Evolutionary conservation across 2,329 filamentous ascomycete species (phyloP), one percentile per base, ranked within the genome.

Genomic region (Cordyceps sp.): DNA sequence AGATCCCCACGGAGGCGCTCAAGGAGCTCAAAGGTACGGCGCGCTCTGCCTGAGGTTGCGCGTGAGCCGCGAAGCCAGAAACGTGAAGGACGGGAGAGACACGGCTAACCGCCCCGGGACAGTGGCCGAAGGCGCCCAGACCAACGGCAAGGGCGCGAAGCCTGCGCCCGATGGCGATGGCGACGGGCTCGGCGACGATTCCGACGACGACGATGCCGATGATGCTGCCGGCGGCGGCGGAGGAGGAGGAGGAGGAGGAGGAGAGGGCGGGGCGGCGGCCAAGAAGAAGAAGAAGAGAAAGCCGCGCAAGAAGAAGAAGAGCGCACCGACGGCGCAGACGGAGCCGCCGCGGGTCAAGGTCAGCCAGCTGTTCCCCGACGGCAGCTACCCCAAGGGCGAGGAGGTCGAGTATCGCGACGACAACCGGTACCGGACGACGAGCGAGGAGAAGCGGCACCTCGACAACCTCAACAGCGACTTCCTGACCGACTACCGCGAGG

Each of bases 381-480:
- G 71, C 46, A 62, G 63, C 41, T 92, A 81, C 48, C 83, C 82
- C 30, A 67, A 72, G 42, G 83, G 83, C 40, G 70, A 88, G 54
- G 78, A 84, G 47, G 72, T 75, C 45, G 78, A 86, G 41, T 90
- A 90, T 57, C 59, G 60, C 42, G 66, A 83, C 46, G 79, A 86
- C 39, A 90, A 88, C 51, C 57, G 65, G 32, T 82, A 76, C 54
- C 71, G 83, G 29, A 88, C 79, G 5, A 90, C 82, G 13, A 71
- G 64, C 50, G 83, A 88, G 54, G 83, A 92, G 62, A 85, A 86
- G 59, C 71, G 82, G 34, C 73, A 86, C 45, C 63, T 86, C 33
- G 80, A 88, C 50, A 80, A 81, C 46, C 71, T 85, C 61, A 81
- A 85, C 54, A 76, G 72, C 44, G 78, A 86, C 40, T 86, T 83